Conservation (phyloP, 2,329 filamentous ascomycete species). For the Clarireedia paspali region DNA sequence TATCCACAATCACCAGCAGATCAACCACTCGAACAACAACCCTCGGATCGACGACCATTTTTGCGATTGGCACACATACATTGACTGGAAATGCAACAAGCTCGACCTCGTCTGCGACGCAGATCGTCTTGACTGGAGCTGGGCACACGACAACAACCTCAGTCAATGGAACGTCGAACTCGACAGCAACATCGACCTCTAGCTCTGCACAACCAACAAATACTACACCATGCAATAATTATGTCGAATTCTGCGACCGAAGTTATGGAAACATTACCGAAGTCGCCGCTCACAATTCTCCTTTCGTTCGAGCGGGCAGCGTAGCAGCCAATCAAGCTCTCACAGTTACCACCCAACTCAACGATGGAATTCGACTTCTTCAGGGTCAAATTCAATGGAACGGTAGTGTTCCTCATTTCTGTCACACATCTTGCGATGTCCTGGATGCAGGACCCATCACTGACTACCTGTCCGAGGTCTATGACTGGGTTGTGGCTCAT, state of each 20-base stretch:
- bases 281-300: slow-evolving; percentile 73
- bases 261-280: slow-evolving; percentile 78
- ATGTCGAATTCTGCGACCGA: slow-evolving; percentile 66
- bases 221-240: slow-evolving; percentile 73
- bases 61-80: slow-evolving; percentile 15
- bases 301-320: slow-evolving; percentile 63
- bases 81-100: slow-evolving; percentile 20
- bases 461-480: slow-evolving; percentile 61
- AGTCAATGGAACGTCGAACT: slow-evolving; percentile 41
- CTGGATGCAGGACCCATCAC: slow-evolving; percentile 74
- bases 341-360: slow-evolving; percentile 60
- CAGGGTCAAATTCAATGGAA: slow-evolving; percentile 58
- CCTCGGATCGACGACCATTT: slow-evolving; percentile 24
- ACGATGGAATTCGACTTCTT: slow-evolving; percentile 65
- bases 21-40: slow-evolving; percentile 21
- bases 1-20: slow-evolving; percentile 21
- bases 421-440: slow-evolving; percentile 76
- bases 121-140: slow-evolving; percentile 31
- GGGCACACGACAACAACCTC: slow-evolving; percentile 27
- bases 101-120: slow-evolving; percentile 25
- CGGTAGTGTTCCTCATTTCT: slow-evolving; percentile 62
- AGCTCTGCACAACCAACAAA: slow-evolving; percentile 48
- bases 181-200: slow-evolving; percentile 38
- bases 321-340: slow-evolving; percentile 69
- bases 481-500: slow-evolving; percentile 64